Evolutionary conservation across 805 yeast species (phyloP).

Genomic region (Wickerhamomyces xylosicus): DNA sequence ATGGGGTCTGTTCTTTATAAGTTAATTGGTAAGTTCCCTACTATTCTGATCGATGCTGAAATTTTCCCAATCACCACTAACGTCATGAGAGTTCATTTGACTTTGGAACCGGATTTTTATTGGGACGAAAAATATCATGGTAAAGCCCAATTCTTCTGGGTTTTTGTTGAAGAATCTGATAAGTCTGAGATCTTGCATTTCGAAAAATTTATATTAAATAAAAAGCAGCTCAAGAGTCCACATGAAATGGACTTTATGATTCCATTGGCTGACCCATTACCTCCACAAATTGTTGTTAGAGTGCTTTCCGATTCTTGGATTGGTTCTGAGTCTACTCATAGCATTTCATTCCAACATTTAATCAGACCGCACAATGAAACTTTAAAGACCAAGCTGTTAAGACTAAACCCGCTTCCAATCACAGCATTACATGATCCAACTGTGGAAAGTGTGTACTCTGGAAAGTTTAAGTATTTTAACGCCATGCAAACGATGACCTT

Average conservation of each 20-base stretch:
- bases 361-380: conserved; percentile 85
- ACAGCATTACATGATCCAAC: conserved; percentile 63
- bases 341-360: conserved; percentile 83
- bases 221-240: conserved; percentile 36
- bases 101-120: conserved; percentile 61
- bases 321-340: conserved; percentile 67
- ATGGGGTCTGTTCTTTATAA: conserved; percentile 59
- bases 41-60: conserved; percentile 63
- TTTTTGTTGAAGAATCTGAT: conserved; percentile 81
- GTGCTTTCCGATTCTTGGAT: conserved; percentile 83
- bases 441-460: conserved; percentile 58
- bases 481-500: conserved; percentile 99
- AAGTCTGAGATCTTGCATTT: conserved; percentile 65
- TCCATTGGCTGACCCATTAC: conserved; percentile 82
- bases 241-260: conserved; percentile 89
- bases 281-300: conserved; percentile 75
- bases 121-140: conserved; percentile 87
- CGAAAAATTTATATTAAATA: conserved; percentile 66
- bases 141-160: conserved; percentile 80
- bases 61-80: conserved; percentile 81
- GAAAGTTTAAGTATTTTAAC: conserved; percentile 75
- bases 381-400: conserved; percentile 67
- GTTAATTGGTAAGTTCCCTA: conserved; percentile 65
- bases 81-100: conserved; percentile 74
- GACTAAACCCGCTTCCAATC: conserved; percentile 78